A percentile compares a stretch with the other conserved stretches of the same genome.
Conservation (phyloP, 257 asterid genomes). For the Solanum etuberosum region DNA sequence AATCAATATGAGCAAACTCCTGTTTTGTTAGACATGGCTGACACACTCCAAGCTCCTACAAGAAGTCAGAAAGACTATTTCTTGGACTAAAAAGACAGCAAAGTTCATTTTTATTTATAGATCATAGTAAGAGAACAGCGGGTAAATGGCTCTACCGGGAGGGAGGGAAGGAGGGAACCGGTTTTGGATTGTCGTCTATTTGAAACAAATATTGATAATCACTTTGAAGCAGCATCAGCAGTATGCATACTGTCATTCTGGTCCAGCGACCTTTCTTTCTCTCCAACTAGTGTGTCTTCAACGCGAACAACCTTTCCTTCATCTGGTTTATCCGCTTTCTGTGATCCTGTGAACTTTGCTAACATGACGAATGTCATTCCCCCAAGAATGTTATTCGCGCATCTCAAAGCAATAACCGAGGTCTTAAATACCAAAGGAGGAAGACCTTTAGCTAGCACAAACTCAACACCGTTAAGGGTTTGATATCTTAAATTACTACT, state of each 20-base stretch:
- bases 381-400: slow-evolving; percentile 73
- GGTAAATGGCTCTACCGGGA: not conserved
- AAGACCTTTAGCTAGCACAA: slow-evolving; percentile 51
- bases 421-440: slow-evolving; percentile 54
- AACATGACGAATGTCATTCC: slow-evolving; percentile 75
- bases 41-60: not conserved
- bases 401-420: slow-evolving; percentile 61
- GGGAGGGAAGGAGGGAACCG: not conserved
- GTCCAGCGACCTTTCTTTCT: slow-evolving; percentile 32
- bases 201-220: not conserved
- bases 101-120: not conserved
- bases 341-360: slow-evolving; percentile 89
- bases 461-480: slow-evolving; percentile 77
- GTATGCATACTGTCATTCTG: slow-evolving; percentile 13
- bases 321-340: slow-evolving; percentile 8
- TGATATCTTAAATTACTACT: slow-evolving; percentile 87
- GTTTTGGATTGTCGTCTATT: not conserved
- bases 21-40: not conserved
- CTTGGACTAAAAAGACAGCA: not conserved
- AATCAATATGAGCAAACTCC: not conserved
- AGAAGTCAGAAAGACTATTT: not conserved
- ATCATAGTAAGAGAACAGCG: not conserved
- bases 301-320: not conserved
- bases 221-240: slow-evolving; percentile 23
- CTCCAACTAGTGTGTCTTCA: slow-evolving; percentile 16